Evolutionary conservation across 23 red algal species (phyloP).

Genomic region (Chondrus crispus): DNA sequence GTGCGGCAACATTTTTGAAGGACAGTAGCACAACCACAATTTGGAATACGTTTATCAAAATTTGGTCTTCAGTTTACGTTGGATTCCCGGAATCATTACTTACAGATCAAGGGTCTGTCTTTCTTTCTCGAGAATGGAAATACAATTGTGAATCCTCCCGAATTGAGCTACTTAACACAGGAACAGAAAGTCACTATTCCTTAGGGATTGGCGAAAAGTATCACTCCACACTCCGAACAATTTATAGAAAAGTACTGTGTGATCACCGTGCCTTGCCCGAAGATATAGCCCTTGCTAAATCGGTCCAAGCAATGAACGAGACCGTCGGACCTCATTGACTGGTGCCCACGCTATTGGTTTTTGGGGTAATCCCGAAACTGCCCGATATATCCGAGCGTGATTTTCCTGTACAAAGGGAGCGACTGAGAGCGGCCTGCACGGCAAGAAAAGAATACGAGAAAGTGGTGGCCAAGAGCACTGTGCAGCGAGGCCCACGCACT

Average conservation of each 20-base stretch:
- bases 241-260: neutral
- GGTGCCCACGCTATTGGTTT: neutral
- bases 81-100: neutral
- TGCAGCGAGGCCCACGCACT: neutral
- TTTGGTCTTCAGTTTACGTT: neutral
- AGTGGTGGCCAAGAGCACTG: neutral
- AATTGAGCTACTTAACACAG: neutral
- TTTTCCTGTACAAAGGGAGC: neutral
- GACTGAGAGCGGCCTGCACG: neutral
- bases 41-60: neutral
- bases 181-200: constrained; percentile 13
- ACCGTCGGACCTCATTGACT: neutral
- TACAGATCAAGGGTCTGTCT: constrained; percentile 12
- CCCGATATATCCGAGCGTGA: neutral
- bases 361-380: neutral
- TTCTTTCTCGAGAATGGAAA: neutral
- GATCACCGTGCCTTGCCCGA: neutral
- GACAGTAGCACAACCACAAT: neutral
- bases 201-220: neutral
- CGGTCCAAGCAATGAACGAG: neutral
- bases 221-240: neutral
- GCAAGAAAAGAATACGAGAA: constrained; percentile 1
- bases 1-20: neutral
- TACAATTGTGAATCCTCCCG: neutral
- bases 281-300: neutral